These are phyloP conservation scores for Capniomyces stellatus DNA, from an alignment of 371 early-diverging fungal species.

Conservation along the genomic window DNA sequence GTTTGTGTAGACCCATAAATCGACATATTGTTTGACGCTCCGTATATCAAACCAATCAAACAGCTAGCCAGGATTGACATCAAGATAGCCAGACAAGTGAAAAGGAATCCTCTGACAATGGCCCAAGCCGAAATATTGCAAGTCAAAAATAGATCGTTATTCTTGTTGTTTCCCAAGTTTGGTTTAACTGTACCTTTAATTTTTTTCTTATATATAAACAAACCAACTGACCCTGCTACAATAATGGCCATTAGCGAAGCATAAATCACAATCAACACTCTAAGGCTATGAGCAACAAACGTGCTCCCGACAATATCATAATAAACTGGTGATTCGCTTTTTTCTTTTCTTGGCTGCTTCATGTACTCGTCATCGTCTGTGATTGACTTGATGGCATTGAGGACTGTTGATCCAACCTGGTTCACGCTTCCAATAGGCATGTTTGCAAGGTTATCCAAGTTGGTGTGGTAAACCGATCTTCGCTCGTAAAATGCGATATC, in stretches of 20 bases:
- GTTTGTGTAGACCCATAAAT: neutral
- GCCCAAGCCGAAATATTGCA: neutral
- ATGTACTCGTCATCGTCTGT: neutral
- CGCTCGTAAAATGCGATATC: constrained; percentile 54
- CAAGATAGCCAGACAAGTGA: neutral
- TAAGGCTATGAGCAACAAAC: neutral
- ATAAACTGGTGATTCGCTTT: neutral
- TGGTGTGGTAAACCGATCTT: constrained; percentile 50
- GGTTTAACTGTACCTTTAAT: neutral
- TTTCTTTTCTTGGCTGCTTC: neutral
- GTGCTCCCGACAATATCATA: neutral
- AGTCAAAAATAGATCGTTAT: neutral
- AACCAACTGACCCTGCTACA: neutral
- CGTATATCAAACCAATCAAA: neutral
- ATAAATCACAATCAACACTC: neutral
- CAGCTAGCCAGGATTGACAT: neutral
- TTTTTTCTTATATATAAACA: too few relatives aligned
- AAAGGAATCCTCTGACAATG: neutral
- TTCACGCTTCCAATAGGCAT: neutral
- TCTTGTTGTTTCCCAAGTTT: neutral
- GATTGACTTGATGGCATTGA: constrained; percentile 1
- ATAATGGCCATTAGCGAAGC: neutral
- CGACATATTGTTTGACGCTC: neutral
- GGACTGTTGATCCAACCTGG: neutral
- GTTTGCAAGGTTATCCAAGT: neutral